Conservation (phyloP, 352 stramenopile genomes). For the Hyaloperonospora brassicae region DNA sequence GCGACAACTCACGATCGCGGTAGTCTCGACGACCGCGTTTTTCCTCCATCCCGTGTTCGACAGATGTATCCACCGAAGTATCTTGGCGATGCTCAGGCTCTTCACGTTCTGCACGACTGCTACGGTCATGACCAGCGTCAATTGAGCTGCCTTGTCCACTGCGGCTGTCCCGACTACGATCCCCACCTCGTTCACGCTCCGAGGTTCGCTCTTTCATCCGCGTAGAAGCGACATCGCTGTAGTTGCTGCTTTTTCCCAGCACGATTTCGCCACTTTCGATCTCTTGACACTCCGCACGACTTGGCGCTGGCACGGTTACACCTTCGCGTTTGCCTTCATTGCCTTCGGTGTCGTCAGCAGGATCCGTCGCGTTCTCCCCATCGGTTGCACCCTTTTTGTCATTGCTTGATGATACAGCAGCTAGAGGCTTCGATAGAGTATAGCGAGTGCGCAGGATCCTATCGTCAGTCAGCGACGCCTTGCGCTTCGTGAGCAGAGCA, state of each 20-base stretch:
- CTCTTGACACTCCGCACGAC: conserved; percentile 28
- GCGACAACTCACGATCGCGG: conserved; percentile 27
- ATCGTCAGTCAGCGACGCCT: conserved; percentile 56
- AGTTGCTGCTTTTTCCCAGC: conserved; percentile 20
- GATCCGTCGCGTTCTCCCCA: conserved; percentile 18
- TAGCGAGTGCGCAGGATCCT: conserved; percentile 34
- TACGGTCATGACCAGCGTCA: conserved; percentile 18
- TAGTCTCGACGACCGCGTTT: conserved; percentile 24
- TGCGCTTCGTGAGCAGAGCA: conserved; percentile 71
- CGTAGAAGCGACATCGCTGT: conserved; percentile 3
- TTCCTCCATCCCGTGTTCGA: conserved; percentile 25
- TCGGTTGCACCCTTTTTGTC: conserved; percentile 18
- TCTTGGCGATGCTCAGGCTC: conserved; percentile 13
- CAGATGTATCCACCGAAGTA: conserved; percentile 9
- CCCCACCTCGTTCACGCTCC: conserved; percentile 16
- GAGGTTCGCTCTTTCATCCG: conserved; percentile 16
- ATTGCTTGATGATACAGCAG: conserved; percentile 8
- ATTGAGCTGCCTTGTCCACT: conserved; percentile 9
- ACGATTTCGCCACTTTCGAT: conserved; percentile 51
- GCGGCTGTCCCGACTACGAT: conserved; percentile 24
- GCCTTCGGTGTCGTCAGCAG: conserved; percentile 21
- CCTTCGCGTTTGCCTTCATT: conserved; percentile 11
- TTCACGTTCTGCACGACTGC: conserved; percentile 21
- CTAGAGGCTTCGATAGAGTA: conserved; percentile 9
- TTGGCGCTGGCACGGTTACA: conserved; percentile 15